Conservation (phyloP, 495 filamentous ascomycete genomes). For the Annulohypoxylon nitens region DNA sequence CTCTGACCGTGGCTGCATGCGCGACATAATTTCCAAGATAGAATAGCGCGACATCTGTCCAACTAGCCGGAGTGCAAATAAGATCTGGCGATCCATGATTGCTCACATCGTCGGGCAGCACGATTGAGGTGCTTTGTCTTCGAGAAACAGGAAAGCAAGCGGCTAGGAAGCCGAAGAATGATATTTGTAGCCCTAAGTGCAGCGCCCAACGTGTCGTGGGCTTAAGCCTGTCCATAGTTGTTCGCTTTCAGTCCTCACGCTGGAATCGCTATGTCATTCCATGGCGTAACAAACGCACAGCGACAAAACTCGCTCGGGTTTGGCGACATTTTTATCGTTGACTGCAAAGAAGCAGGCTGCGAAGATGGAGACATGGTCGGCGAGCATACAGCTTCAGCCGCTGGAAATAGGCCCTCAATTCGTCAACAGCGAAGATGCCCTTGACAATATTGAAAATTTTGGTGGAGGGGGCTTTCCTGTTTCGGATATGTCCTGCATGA, state of each 20-base stretch:
- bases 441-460: constrained; percentile 1
- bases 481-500: background rate
- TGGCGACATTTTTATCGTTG: background rate
- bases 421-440: background rate
- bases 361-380: background rate
- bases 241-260: background rate
- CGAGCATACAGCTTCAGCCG: background rate
- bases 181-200: background rate
- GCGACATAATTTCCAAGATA: constrained; percentile 1
- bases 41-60: constrained; percentile 1
- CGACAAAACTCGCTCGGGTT: background rate
- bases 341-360: background rate
- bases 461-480: background rate
- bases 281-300: background rate
- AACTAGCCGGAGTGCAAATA: background rate
- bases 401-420: background rate
- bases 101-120: background rate
- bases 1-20: background rate
- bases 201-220: background rate
- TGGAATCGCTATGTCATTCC: background rate
- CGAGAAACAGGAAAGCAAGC: background rate
- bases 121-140: background rate
- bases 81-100: background rate
- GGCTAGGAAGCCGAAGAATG: background rate
- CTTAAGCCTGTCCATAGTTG: background rate